A percentile compares a stretch with the other conserved stretches of the same genome.
Conservation (phyloP, 345 rosid species). For the Eucalyptus marginata region DNA sequence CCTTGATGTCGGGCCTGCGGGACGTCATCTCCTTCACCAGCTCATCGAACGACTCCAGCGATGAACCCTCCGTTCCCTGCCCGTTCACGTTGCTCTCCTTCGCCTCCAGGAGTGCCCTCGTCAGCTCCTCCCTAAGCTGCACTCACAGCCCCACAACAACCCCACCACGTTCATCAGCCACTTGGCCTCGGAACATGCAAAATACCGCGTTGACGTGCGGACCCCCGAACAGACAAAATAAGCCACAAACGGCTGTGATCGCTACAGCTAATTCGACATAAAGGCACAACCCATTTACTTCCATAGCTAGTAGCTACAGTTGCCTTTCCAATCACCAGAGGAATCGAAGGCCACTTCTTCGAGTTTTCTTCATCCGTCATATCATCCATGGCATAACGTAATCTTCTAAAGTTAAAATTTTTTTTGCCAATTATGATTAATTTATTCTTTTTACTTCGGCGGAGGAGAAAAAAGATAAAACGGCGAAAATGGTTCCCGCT, state of each 20-base stretch:
- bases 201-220: neutral
- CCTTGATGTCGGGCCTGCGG: constrained; percentile 49
- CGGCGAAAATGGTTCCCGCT: neutral
- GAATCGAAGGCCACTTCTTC: neutral
- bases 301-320: neutral
- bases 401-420: neutral
- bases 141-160: neutral
- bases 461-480: neutral
- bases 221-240: neutral
- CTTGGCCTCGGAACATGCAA: neutral
- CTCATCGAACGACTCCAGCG: constrained; percentile 55
- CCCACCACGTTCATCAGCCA: neutral
- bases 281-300: neutral
- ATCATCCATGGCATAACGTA: neutral
- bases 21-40: constrained; percentile 60
- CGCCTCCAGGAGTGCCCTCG: constrained; percentile 61
- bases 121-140: constrained; percentile 70
- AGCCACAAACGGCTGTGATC: neutral
- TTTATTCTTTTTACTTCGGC: neutral
- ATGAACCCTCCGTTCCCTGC: constrained; percentile 22
- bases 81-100: constrained; percentile 23
- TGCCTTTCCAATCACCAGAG: neutral
- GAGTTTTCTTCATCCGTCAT: neutral
- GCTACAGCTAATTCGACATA: neutral
- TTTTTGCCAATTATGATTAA: neutral